phyloP scores from a whole-genome alignment of 2,329 filamentous ascomycete genomes.

The Fusarium decemcellulare region DNA sequence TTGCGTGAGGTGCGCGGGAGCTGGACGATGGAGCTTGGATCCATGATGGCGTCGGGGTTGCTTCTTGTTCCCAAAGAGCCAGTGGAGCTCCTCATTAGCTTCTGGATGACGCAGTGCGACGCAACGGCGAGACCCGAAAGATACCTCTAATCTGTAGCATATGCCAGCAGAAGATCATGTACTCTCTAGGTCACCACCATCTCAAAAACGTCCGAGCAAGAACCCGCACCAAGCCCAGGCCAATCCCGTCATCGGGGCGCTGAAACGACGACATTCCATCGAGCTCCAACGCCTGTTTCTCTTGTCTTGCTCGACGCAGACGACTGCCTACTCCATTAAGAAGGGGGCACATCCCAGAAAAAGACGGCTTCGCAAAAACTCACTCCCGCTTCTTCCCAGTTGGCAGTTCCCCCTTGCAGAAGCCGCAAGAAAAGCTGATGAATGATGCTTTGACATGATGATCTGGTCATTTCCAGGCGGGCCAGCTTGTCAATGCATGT shows the following conservation, averaged over 20 bases:
- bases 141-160: constrained; percentile 18
- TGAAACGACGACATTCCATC: constrained; percentile 39
- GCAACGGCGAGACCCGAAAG: constrained; percentile 23
- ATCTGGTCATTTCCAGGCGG: constrained; percentile 46
- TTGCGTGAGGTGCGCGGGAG: constrained; percentile 13
- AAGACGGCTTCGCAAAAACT: neutral
- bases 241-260: constrained; percentile 36
- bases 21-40: constrained; percentile 40
- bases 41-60: constrained; percentile 20
- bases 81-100: constrained; percentile 40
- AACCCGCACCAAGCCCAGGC: constrained; percentile 29
- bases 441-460: constrained; percentile 47
- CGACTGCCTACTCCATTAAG: constrained; percentile 27
- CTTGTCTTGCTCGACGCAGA: constrained; percentile 8
- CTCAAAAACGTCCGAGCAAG: constrained; percentile 28
- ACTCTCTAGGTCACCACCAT: constrained; percentile 32
- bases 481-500: constrained; percentile 44
- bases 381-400: neutral
- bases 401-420: constrained; percentile 16
- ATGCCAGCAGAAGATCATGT: constrained; percentile 22
- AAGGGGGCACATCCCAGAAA: neutral
- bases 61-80: constrained; percentile 16
- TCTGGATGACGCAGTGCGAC: constrained; percentile 38
- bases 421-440: constrained; percentile 31
- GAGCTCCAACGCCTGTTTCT: neutral